phyloP scores from a whole-genome alignment of 164 flowering plant species.

The Vitis rupestris region DNA sequence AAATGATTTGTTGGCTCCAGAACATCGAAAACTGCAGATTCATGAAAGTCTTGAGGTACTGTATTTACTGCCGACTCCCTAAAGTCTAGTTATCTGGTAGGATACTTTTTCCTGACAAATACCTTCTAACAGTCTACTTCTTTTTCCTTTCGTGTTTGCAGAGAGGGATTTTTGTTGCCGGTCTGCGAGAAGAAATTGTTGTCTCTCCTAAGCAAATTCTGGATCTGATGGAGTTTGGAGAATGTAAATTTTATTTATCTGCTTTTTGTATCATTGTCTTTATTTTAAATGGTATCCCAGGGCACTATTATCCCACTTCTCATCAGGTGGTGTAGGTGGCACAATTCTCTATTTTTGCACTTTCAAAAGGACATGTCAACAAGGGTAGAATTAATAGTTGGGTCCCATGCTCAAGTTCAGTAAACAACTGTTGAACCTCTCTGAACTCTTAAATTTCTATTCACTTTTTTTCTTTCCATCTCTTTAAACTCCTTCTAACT shows the following conservation, averaged over 20 bases:
- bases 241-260: constrained; percentile 41
- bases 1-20: constrained; percentile 89
- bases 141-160: constrained; percentile 18
- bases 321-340: background rate
- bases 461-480: constrained; percentile 1
- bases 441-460: too few species aligned
- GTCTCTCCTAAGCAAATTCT: constrained; percentile 90
- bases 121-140: background rate
- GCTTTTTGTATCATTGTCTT: background rate
- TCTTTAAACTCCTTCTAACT: too few species aligned
- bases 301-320: too few species aligned
- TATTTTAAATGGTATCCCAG: too few species aligned
- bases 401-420: too few species aligned
- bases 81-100: background rate
- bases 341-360: background rate
- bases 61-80: background rate
- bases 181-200: constrained; percentile 94
- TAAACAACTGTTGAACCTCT: too few species aligned
- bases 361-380: background rate
- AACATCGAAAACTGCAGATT: constrained; percentile 86
- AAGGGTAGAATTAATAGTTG: background rate
- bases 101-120: background rate
- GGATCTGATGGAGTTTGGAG: constrained; percentile 88
- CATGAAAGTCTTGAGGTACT: constrained; percentile 89
- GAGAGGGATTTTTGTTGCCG: constrained; percentile 98